Base-by-base conservation (phyloP, 2,329 filamentous ascomycete genomes). In the Pseudogymnoascus sp. region DNA sequence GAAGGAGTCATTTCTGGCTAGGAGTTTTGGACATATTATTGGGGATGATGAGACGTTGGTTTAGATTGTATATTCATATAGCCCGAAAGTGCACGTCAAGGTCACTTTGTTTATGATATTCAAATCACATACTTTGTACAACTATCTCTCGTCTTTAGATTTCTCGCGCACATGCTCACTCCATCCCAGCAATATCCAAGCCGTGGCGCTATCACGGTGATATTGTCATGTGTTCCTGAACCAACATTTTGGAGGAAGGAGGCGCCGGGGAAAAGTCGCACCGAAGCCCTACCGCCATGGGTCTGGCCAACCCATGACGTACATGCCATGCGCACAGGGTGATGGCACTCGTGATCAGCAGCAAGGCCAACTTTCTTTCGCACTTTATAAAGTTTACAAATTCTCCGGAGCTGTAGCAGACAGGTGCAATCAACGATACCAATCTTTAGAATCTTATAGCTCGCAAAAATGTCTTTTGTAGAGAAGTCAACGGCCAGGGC, bases 401-500 rank as follows among this genome's bases (percentile, higher is more conserved):
- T 53, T 53, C n/a, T 53, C 47, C 47, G 15, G 47, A 25, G 6
- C 28, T 20, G 47, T 35, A 33, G n/a, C 28, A 53, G 15, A 35
- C 28, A 53, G 47, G 33, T 28, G 28, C 28, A 8, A n/a, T 53
- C 12, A 14, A 33, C 28, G 2, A 53, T 35, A 35, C 8, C 28
- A 53, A 35, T 12, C 15, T 35, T 35, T 11, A 20, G 28, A 20
- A 53, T 53, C 11, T 18, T 20, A 53, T 14, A 53, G 35, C n/a
- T 7, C 18, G 25, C 47, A 53, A 53, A 33, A 33, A 53, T 53
- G 47, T 53, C 47, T 33, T 53, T 53, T 28, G 57, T 58, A 11
- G 57, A 58, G 9, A 58, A n/a, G 57, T 37, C 37, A 37, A 66
- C 62, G 36, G 63, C 62, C 12, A 71, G 70, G 61, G 71, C 71